These are phyloP conservation scores for Chlamydomonas applanata DNA, from an alignment of 139 green algal genomes.

Conservation along the genomic window DNA sequence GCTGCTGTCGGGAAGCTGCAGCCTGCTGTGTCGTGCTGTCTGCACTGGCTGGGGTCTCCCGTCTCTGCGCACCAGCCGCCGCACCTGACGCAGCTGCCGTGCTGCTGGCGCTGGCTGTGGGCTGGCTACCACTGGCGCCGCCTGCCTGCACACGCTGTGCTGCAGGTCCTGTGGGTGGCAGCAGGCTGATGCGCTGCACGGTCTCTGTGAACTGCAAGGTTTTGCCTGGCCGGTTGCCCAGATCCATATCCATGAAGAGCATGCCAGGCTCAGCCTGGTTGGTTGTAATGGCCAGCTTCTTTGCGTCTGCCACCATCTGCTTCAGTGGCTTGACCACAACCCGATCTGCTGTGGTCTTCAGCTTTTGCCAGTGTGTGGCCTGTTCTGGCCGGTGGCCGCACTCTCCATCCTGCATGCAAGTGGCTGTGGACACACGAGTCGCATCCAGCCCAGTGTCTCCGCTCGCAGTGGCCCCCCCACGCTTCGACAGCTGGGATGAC, in stretches of 20 bases:
- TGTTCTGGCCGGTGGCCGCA: too few species aligned
- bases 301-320: not conserved
- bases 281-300: not conserved
- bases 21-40: too few species aligned
- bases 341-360: too few species aligned
- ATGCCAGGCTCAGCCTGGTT: not conserved
- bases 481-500: too few species aligned
- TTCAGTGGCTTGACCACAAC: not conserved
- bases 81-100: not conserved
- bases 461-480: too few species aligned
- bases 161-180: not conserved
- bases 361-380: too few species aligned
- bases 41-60: too few species aligned
- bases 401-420: too few species aligned
- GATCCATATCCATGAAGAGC: slow-evolving; percentile 6
- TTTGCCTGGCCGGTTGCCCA: not conserved
- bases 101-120: not conserved
- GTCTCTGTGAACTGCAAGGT: not conserved
- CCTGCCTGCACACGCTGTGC: not conserved
- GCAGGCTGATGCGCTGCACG: not conserved
- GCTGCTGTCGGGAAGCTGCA: too few species aligned
- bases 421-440: too few species aligned
- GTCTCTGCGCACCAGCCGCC: too few species aligned
- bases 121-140: not conserved
- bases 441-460: too few species aligned